Conservation (phyloP, 805 yeast genomes). For the Candida cerambycidarum region DNA sequence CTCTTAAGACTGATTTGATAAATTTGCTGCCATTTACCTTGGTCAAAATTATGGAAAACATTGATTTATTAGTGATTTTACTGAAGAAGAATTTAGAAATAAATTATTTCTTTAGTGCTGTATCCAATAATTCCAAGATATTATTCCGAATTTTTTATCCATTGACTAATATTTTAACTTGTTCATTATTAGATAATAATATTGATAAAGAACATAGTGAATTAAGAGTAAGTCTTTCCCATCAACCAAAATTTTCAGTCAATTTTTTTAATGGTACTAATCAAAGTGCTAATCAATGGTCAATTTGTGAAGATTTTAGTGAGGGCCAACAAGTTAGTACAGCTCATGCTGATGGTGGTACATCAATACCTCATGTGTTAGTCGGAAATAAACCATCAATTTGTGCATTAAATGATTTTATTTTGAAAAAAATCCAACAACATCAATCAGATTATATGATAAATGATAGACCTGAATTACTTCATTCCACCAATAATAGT, state of each 20-base stretch:
- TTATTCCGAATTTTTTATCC: constrained; percentile 74
- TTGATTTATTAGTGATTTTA: constrained; percentile 69
- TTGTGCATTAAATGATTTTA: constrained; percentile 53
- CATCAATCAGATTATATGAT: constrained; percentile 15
- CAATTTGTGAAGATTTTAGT: constrained; percentile 79
- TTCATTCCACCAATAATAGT: constrained; percentile 10
- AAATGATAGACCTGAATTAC: constrained; percentile 4
- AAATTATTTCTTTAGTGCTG: constrained; percentile 76
- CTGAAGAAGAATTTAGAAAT: constrained; percentile 71
- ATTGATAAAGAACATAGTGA: constrained; percentile 43
- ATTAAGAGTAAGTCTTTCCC: constrained; percentile 48
- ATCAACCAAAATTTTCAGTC: constrained; percentile 78
- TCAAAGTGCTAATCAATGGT: constrained; percentile 64
- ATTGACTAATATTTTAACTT: constrained; percentile 54
- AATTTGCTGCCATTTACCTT: constrained; percentile 69
- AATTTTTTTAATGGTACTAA: constrained; percentile 60
- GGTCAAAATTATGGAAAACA: constrained; percentile 61
- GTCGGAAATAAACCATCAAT: constrained; percentile 56
- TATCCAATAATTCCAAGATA: constrained; percentile 64
- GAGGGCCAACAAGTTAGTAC: constrained; percentile 79
- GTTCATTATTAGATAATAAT: constrained; percentile 54
- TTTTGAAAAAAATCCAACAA: constrained; percentile 39
- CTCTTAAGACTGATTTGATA: constrained; percentile 45
- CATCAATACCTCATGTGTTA: constrained; percentile 65
- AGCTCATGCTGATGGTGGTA: constrained; percentile 59